Percentiles rank a stretch among this genome's conserved stretches.
phyloP scores from a whole-genome alignment of 1,284 basidiomycete species.

The Cryptococcus sp. region DNA sequence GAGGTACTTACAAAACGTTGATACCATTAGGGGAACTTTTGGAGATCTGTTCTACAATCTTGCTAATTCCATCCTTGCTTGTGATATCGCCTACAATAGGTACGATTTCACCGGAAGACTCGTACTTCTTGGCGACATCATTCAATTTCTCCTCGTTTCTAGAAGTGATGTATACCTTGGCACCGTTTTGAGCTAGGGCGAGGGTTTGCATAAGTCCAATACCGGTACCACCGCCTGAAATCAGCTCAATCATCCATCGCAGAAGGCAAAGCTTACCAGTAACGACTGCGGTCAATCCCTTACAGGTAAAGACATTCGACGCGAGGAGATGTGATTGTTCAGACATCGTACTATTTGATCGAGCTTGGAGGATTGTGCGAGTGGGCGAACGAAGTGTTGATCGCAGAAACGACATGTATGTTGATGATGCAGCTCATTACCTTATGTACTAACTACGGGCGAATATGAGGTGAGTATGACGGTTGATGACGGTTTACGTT shows the following conservation, averaged over 20 bases:
- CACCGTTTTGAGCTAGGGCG: slow-evolving; percentile 47
- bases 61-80: slow-evolving; percentile 31
- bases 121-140: slow-evolving; percentile 41
- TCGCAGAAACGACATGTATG: not conserved
- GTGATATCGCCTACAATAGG: slow-evolving; percentile 32
- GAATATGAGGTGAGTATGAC: too few relatives aligned
- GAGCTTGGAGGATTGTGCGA: not conserved
- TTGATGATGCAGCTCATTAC: too few relatives aligned
- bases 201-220: slow-evolving; percentile 49
- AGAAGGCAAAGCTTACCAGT: slow-evolving; percentile 9
- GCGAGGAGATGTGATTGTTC: slow-evolving; percentile 27
- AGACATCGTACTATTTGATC: slow-evolving; percentile 11
- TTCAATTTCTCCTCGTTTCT: slow-evolving; percentile 36
- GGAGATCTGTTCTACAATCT: slow-evolving; percentile 29
- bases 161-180: slow-evolving; percentile 41
- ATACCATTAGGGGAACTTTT: slow-evolving; percentile 30
- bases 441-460: too few relatives aligned
- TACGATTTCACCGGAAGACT: slow-evolving; percentile 31
- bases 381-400: not conserved
- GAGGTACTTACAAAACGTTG: slow-evolving; percentile 27
- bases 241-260: not conserved
- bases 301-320: slow-evolving; percentile 24
- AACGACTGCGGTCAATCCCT: slow-evolving; percentile 29
- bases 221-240: slow-evolving; percentile 40
- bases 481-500: too few relatives aligned